These are phyloP conservation scores for Hyaloperonospora brassicae DNA, from an alignment of 352 stramenopile genomes.

Conservation along the genomic window DNA sequence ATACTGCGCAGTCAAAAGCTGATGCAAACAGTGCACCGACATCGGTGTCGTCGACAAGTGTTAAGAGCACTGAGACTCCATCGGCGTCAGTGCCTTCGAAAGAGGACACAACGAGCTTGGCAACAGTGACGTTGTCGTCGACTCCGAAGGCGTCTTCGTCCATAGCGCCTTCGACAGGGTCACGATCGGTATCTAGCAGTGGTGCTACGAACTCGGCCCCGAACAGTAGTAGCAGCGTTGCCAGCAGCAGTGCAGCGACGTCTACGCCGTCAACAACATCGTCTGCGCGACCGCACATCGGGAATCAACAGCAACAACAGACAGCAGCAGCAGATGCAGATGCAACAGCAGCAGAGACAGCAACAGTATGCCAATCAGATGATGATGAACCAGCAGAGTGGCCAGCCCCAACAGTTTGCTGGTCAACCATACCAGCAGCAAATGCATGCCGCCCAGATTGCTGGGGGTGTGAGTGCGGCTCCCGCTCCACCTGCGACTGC, in stretches of 20 bases:
- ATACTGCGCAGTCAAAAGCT: constrained; percentile 23
- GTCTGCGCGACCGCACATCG: constrained; percentile 63
- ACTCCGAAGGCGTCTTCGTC: constrained; percentile 15
- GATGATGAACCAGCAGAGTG: constrained; percentile 58
- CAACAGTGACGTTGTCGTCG: constrained; percentile 14
- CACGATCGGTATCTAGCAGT: constrained; percentile 5
- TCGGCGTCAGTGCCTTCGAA: constrained; percentile 14
- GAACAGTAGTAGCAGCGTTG: constrained; percentile 7
- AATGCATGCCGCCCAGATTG: constrained; percentile 43
- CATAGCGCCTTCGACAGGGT: constrained; percentile 5
- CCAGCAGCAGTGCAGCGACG: constrained; percentile 16
- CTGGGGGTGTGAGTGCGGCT: constrained; percentile 24
- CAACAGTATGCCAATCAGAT: constrained; percentile 62
- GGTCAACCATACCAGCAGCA: constrained; percentile 38
- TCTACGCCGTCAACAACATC: constrained; percentile 41
- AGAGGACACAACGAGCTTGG: constrained; percentile 10
- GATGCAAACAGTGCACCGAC: constrained; percentile 10
- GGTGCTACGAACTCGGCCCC: constrained; percentile 8
- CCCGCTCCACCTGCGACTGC: constrained; percentile 26
- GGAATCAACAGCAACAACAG: constrained; percentile 35
- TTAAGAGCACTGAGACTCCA: constrained; percentile 10
- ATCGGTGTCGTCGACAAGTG: constrained; percentile 10
- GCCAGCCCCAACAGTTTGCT: constrained; percentile 33
- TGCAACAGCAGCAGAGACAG: constrained; percentile 33
- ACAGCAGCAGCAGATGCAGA: constrained; percentile 29